Percentiles rank a stretch among this genome's conserved stretches.
phyloP scores from a whole-genome alignment of 2,329 filamentous ascomycete genomes.

The Ascochyta pisi region DNA sequence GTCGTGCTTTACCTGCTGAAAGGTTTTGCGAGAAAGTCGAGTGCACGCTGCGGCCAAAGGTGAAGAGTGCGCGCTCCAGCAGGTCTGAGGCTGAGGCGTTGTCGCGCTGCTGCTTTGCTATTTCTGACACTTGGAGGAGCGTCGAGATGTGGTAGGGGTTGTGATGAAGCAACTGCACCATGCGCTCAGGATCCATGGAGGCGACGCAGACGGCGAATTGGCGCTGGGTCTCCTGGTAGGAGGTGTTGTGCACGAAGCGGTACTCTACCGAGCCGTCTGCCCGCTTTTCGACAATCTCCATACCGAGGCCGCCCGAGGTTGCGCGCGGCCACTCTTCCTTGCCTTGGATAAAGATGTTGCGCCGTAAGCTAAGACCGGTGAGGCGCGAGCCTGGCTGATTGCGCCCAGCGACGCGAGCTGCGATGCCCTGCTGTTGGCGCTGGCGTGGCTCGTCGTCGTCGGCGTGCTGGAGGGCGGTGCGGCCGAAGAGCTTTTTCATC shows the following conservation, averaged over 20 bases:
- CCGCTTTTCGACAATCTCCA: conserved; percentile 70
- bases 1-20: conserved; percentile 76
- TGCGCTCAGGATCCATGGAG: conserved; percentile 79
- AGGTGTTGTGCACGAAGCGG: conserved; percentile 74
- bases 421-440: conserved; percentile 64
- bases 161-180: conserved; percentile 76
- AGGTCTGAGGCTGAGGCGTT: conserved; percentile 85
- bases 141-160: conserved; percentile 92
- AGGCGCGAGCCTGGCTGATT: conserved; percentile 65
- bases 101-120: conserved; percentile 90
- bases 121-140: conserved; percentile 89
- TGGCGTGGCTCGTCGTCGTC: conserved; percentile 60
- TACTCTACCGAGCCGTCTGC: conserved; percentile 72
- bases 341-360: conserved; percentile 85
- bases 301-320: conserved; percentile 80
- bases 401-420: conserved; percentile 62
- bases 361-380: conserved; percentile 72
- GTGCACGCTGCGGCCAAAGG: conserved; percentile 86
- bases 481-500: conserved; percentile 80
- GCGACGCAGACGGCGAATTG: conserved; percentile 83
- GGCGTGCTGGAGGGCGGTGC: conserved; percentile 64
- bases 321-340: conserved; percentile 86
- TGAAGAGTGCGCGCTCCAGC: conserved; percentile 88
- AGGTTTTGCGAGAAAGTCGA: conserved; percentile 81
- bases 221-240: conserved; percentile 76